phyloP scores from a whole-genome alignment of 2,329 filamentous ascomycete species.

The Aspergillus candidus region DNA sequence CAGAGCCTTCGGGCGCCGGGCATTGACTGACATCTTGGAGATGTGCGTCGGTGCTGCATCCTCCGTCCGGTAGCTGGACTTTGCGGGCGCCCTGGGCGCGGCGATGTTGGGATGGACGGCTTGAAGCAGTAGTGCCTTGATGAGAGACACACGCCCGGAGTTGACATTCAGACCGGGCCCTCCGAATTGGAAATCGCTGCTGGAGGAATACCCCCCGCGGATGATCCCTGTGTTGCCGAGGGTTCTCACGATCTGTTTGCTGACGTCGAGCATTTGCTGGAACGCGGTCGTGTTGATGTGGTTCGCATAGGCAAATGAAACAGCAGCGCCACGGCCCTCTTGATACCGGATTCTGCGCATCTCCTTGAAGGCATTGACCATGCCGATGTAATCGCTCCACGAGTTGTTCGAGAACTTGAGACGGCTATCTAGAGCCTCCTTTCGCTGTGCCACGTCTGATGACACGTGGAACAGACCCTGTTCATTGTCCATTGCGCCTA shows the following conservation, averaged over 20 bases:
- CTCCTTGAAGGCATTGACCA: slow-evolving; percentile 40
- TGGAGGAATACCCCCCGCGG: slow-evolving; percentile 12
- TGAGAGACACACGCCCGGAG: slow-evolving; percentile 37
- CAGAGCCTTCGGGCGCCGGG: slow-evolving; percentile 2
- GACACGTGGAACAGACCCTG: slow-evolving; percentile 30
- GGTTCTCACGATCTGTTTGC: slow-evolving; percentile 4
- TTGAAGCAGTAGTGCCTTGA: slow-evolving; percentile 44
- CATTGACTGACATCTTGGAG: slow-evolving; percentile 1
- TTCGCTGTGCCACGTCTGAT: slow-evolving; percentile 18
- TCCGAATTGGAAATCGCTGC: slow-evolving; percentile 33
- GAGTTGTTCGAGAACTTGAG: slow-evolving; percentile 29
- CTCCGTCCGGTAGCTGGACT: slow-evolving; percentile 19
- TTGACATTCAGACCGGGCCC: slow-evolving; percentile 39
- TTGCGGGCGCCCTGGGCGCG: slow-evolving; percentile 18
- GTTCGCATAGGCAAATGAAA: slow-evolving; percentile 21
- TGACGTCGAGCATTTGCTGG: not conserved
- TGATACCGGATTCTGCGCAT: slow-evolving; percentile 28
- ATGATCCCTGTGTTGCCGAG: slow-evolving; percentile 3
- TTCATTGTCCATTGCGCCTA: slow-evolving; percentile 32
- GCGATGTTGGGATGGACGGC: slow-evolving; percentile 44
- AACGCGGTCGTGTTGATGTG: slow-evolving; percentile 7
- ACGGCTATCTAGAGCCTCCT: slow-evolving; percentile 20
- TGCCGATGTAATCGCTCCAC: slow-evolving; percentile 43
- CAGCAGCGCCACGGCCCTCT: slow-evolving; percentile 25
- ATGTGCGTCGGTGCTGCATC: not conserved